A percentile compares a stretch with the other conserved stretches of the same genome.
Conservation (phyloP, 257 asterid genomes). For the Thymus mandschuricus region DNA sequence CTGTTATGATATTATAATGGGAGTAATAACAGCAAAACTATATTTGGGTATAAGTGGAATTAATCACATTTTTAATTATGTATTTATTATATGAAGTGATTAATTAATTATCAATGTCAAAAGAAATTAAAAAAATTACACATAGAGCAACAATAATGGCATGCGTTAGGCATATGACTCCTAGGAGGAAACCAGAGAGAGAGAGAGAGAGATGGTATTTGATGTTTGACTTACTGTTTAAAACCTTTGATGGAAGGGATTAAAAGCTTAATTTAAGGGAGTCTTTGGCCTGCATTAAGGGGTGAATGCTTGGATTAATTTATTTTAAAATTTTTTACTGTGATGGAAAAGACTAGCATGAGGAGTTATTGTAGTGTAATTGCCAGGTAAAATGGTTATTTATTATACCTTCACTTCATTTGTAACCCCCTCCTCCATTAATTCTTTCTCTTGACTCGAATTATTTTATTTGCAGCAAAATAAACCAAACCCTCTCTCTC, state of each 20-base stretch:
- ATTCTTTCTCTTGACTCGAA: constrained; percentile 1
- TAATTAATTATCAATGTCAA: constrained; percentile 42
- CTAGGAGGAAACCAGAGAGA: constrained; percentile 47
- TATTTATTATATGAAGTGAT: constrained; percentile 36
- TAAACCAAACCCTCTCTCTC: not conserved
- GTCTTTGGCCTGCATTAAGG: constrained; percentile 27
- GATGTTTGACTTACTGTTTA: constrained; percentile 39
- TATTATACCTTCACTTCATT: constrained; percentile 15
- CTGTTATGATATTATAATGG: constrained; percentile 14
- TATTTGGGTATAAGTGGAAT: constrained; percentile 35
- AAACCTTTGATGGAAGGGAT: constrained; percentile 1
- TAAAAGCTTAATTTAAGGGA: constrained; percentile 22
- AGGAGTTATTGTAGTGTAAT: not conserved
- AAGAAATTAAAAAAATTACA: constrained; percentile 27
- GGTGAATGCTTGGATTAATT: not conserved
- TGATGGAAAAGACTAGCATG: not conserved
- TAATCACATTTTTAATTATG: constrained; percentile 44
- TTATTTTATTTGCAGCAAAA: constrained; percentile 12
- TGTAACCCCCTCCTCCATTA: constrained; percentile 40
- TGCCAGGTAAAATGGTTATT: constrained; percentile 28
- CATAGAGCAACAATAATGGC: constrained; percentile 32
- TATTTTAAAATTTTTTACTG: not conserved
- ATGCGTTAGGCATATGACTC: constrained; percentile 54
- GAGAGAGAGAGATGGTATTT: not conserved
- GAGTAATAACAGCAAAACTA: constrained; percentile 27